These are phyloP conservation scores for Alternaria triticimaculans DNA, from an alignment of 2,329 filamentous ascomycete species.

Conservation along the genomic window DNA sequence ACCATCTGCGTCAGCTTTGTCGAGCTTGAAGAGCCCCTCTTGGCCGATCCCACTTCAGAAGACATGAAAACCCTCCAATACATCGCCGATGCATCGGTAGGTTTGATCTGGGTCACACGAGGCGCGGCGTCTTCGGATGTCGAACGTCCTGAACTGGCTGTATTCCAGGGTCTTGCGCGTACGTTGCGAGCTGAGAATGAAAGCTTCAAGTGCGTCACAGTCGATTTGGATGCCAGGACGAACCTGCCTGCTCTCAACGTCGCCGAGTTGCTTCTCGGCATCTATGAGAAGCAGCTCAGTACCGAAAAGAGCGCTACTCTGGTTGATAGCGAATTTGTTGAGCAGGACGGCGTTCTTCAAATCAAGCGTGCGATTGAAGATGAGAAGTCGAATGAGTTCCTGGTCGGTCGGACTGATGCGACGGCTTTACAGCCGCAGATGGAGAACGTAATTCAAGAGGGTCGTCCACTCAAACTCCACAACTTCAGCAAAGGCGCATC, in stretches of 20 bases:
- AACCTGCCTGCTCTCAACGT: conserved; percentile 4
- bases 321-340: conserved; percentile 16
- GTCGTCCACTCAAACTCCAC: conserved; percentile 2
- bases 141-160: conserved; percentile 17
- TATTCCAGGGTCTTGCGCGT: conserved; percentile 18
- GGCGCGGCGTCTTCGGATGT: conserved; percentile 16
- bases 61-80: conserved; percentile 12
- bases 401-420: conserved; percentile 9
- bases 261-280: conserved; percentile 2
- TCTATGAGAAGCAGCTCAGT: conserved; percentile 7
- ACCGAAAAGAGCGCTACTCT: not conserved
- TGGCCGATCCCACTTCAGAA: conserved; percentile 1
- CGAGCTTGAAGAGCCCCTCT: conserved; percentile 18
- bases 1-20: conserved; percentile 18
- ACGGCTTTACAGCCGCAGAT: conserved; percentile 5
- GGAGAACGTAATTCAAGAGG: not conserved
- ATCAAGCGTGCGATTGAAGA: conserved; percentile 19
- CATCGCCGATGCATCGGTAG: conserved; percentile 16
- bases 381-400: conserved; percentile 10
- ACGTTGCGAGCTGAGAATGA: conserved; percentile 21
- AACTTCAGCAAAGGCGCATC: not conserved
- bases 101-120: conserved; percentile 28
- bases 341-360: conserved; percentile 11
- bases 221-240: conserved; percentile 22
- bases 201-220: conserved; percentile 17